Evolutionary conservation across 805 yeast genomes (phyloP).

Genomic region (Pichia paraexigua): DNA sequence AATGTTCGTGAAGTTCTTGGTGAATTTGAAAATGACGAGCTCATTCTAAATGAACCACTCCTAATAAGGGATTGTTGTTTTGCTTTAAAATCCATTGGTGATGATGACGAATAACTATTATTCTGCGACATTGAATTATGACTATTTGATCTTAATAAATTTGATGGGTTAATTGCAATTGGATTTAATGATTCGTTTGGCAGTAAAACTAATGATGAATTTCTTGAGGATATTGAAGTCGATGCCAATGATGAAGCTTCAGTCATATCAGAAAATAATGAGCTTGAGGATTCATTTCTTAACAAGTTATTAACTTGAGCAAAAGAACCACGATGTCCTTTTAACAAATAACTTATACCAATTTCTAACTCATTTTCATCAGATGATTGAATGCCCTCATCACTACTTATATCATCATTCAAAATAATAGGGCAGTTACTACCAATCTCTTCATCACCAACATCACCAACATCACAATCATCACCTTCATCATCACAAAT

Average conservation of each 20-base stretch:
- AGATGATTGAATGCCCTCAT: not conserved
- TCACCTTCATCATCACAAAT: conserved; percentile 21
- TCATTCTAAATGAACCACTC: conserved; percentile 19
- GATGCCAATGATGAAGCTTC: conserved; percentile 20
- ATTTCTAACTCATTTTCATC: conserved; percentile 14
- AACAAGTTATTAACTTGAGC: conserved; percentile 23
- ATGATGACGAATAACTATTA: conserved; percentile 13
- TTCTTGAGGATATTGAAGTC: conserved; percentile 12
- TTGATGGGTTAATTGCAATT: conserved; percentile 10
- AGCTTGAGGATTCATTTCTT: conserved; percentile 21
- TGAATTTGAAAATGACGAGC: conserved; percentile 21
- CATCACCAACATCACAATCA: conserved; percentile 4
- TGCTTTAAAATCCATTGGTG: conserved; percentile 22
- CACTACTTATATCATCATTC: not conserved
- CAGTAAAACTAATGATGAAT: conserved; percentile 11
- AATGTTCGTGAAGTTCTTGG: conserved; percentile 16
- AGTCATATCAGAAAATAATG: conserved; percentile 26
- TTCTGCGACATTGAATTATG: not conserved
- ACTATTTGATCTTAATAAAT: conserved; percentile 1
- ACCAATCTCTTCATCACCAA: not conserved
- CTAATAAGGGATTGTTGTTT: conserved; percentile 16
- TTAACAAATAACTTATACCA: conserved; percentile 21
- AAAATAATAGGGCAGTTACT: not conserved
- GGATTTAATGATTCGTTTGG: conserved; percentile 2
- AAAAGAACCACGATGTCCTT: conserved; percentile 31